A percentile compares a stretch with the other conserved stretches of the same genome.
Conservation (phyloP, 495 filamentous ascomycete species). For the Filosporella fistucella region DNA sequence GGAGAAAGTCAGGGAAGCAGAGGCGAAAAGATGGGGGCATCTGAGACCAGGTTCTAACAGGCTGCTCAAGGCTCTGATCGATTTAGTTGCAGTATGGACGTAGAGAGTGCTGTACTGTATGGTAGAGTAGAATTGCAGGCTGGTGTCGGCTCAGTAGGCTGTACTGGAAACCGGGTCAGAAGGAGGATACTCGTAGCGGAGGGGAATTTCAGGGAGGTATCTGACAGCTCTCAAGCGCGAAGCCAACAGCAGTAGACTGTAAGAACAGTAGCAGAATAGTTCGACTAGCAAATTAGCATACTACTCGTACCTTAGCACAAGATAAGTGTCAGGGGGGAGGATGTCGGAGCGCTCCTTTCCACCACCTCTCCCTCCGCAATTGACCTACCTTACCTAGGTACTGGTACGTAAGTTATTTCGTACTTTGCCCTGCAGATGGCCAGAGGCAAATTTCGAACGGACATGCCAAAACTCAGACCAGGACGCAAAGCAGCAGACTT, state of each 20-base stretch:
- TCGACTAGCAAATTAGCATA: background rate
- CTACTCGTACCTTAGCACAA: background rate
- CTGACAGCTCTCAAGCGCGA: slow-evolving; percentile 13
- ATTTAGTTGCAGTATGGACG: background rate
- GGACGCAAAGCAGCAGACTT: no score
- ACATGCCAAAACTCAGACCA: background rate
- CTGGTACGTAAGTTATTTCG: background rate
- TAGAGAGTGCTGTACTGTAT: background rate
- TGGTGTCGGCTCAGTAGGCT: background rate
- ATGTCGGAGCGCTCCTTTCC: background rate
- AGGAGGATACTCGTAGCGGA: background rate
- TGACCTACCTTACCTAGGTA: background rate
- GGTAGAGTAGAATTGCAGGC: slow-evolving; percentile 1
- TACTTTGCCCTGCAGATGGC: background rate
- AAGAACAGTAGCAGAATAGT: background rate
- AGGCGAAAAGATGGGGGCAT: background rate
- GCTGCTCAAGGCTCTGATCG: background rate
- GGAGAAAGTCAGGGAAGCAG: no score
- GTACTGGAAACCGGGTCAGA: no score
- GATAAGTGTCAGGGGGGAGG: background rate
- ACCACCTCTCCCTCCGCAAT: background rate
- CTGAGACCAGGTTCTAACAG: background rate
- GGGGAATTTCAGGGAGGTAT: background rate
- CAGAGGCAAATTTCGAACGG: background rate
- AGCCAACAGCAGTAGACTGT: background rate